Evolutionary conservation across 1,139 yeast species (phyloP), one percentile per base, ranked within the genome.

Genomic region (Yamadazyma mexicana): DNA sequence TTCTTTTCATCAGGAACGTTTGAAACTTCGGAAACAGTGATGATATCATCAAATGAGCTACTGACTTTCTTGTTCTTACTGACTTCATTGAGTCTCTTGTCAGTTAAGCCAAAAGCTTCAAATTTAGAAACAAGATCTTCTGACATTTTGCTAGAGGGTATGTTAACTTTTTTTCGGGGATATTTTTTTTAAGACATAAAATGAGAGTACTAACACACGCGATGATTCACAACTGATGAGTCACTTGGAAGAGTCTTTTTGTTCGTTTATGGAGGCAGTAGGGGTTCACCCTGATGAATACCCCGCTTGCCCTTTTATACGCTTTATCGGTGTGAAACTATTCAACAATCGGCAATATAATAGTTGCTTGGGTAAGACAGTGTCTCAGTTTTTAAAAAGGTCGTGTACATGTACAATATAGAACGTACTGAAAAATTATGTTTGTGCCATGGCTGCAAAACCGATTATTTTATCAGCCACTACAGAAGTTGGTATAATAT

Each of bases 1-100:
- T 75, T 68, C 61, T 83, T 72, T 17, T 70, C 75, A 48, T 70
- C 75, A 7, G 42, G 44, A 18, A 46, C 51, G 9, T 42, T 71
- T 34, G 49, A 30, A 26, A 74, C 77, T 5, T 34, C 35, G 31
- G 45, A 36, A 17, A 29, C 26, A 24, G 62, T 58, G 38, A 86
- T 69, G 44, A 89, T 76, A 31, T 76, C 77, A 30, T 70, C 74
- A 43, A 92, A 73, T 1, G 95, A 79, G 26, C 69, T 67, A 15
- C 94, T 78, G 27, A 89, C 95, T 60, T 89, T 89, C 59, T 83
- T 82, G 68, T 92, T 92, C 62, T 87, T 91, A 44, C 79, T 61
- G 41, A 88, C 81, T 58, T 92, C 98, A 36, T 76, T 74, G 39
- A 83, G 64, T 58, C 83, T 83, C 50, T 81, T 74, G 18, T 84